phyloP scores from a whole-genome alignment of 2,329 filamentous ascomycete species.

The Monosporascus sp. region DNA sequence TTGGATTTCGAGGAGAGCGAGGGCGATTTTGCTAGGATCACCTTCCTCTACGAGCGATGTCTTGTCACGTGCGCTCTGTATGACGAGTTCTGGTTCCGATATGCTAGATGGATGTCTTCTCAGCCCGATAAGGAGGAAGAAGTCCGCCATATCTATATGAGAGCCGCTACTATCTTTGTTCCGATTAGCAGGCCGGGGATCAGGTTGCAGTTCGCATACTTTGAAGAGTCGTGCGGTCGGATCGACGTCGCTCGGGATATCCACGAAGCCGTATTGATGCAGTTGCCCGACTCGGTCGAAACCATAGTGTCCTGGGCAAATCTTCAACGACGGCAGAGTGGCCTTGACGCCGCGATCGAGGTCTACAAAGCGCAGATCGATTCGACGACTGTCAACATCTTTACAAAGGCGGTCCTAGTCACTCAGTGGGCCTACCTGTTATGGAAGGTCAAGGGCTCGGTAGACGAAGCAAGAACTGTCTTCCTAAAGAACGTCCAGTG shows the following conservation, averaged over 20 bases:
- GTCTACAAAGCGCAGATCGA: slow-evolving; percentile 80
- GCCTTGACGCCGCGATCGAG: slow-evolving; percentile 77
- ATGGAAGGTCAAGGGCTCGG: slow-evolving; percentile 80
- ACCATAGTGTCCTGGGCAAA: slow-evolving; percentile 86
- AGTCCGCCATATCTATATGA: slow-evolving; percentile 84
- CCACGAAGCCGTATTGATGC: slow-evolving; percentile 71
- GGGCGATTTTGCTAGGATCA: slow-evolving; percentile 66
- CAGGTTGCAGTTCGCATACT: slow-evolving; percentile 86
- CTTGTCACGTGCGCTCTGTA: slow-evolving; percentile 90
- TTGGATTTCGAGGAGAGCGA: slow-evolving; percentile 91
- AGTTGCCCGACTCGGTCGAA: slow-evolving; percentile 76
- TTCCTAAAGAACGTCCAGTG: slow-evolving; percentile 78
- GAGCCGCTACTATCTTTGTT: slow-evolving; percentile 78
- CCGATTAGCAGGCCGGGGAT: slow-evolving; percentile 80
- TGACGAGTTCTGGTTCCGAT: slow-evolving; percentile 98
- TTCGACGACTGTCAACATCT: slow-evolving; percentile 62
- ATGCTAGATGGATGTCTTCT: slow-evolving; percentile 85
- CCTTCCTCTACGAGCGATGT: slow-evolving; percentile 90
- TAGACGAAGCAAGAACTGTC: slow-evolving; percentile 74
- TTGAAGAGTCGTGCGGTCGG: slow-evolving; percentile 80
- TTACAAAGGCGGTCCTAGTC: slow-evolving; percentile 80
- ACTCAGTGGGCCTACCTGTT: slow-evolving; percentile 82
- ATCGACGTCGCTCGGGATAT: slow-evolving; percentile 77
- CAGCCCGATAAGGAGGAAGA: slow-evolving; percentile 81
- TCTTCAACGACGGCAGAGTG: slow-evolving; percentile 74